Evolutionary conservation across 116 monocot species (phyloP).

Genomic region (Trichopus zeylanicus): DNA sequence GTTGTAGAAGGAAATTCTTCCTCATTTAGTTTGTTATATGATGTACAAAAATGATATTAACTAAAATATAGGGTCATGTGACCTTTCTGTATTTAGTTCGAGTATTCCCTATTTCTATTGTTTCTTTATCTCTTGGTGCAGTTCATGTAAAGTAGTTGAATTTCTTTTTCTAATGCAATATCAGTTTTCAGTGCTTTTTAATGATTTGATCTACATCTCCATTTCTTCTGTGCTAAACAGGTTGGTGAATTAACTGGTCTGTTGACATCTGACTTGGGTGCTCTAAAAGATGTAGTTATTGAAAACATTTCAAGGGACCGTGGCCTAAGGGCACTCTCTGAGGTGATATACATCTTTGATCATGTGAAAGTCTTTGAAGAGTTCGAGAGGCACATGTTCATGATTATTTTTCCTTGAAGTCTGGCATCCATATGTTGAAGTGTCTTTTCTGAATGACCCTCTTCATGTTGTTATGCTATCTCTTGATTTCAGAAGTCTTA

Average conservation of each 20-base stretch:
- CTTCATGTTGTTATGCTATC: slow-evolving; percentile 2
- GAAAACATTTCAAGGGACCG: slow-evolving; percentile 97
- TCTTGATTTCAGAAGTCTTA: background rate
- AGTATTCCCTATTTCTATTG: background rate
- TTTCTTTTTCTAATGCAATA: background rate
- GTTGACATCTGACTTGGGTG: slow-evolving; percentile 91
- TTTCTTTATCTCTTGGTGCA: background rate
- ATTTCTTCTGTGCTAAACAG: slow-evolving; percentile 29
- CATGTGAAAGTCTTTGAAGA: too few species aligned
- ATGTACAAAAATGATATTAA: background rate
- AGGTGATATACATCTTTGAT: too few species aligned
- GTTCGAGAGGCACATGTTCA: too few species aligned
- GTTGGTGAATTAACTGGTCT: slow-evolving; percentile 96
- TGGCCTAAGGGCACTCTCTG: slow-evolving; percentile 89
- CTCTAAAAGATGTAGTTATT: slow-evolving; percentile 76
- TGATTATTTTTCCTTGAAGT: background rate
- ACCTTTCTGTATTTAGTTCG: background rate
- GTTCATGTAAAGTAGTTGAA: background rate
- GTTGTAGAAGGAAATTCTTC: too few species aligned
- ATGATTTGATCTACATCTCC: background rate
- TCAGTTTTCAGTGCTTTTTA: background rate
- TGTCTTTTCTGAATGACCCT: background rate
- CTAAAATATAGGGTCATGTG: background rate
- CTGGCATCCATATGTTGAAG: background rate
- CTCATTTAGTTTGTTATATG: background rate